Conservation (phyloP, 208 protist species). For the Acanthamoeba healyi region DNA sequence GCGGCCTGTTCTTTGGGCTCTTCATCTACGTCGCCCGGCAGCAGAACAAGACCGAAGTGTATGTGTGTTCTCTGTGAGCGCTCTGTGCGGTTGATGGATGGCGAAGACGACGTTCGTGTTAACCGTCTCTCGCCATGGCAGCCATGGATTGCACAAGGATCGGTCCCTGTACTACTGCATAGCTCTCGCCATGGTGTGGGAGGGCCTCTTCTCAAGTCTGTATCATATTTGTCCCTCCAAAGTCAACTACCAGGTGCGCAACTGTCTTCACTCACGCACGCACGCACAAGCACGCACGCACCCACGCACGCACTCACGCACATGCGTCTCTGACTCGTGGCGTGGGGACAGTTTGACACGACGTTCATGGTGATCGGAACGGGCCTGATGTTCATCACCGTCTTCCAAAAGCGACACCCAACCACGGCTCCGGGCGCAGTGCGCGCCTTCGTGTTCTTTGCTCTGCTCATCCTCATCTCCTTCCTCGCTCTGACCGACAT, state of each 20-base stretch:
- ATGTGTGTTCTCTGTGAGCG: neutral
- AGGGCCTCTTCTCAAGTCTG: constrained; percentile 54
- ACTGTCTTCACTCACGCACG: too few species aligned
- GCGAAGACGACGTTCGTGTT: too few species aligned
- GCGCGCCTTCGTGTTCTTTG: constrained; percentile 55
- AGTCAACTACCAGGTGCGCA: constrained; percentile 51
- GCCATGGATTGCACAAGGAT: constrained; percentile 34
- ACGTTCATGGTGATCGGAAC: constrained; percentile 68
- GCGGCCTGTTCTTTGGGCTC: neutral
- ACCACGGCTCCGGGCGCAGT: constrained; percentile 29
- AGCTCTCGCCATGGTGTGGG: constrained; percentile 53
- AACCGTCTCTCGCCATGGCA: too few species aligned
- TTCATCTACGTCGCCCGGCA: constrained; percentile 10
- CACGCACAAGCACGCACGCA: neutral
- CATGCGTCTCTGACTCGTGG: neutral
- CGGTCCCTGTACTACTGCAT: constrained; percentile 55
- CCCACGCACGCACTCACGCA: neutral
- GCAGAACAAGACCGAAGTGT: constrained; percentile 19
- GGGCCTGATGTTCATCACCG: constrained; percentile 25
- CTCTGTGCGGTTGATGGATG: too few species aligned
- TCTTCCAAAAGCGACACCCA: constrained; percentile 71
- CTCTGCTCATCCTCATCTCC: constrained; percentile 45
- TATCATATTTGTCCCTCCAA: constrained; percentile 67
- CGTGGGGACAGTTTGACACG: constrained; percentile 36
- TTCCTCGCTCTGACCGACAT: constrained; percentile 34